These are phyloP conservation scores for Maudiozyma pseudohumilis DNA, from an alignment of 805 yeast species.

Conservation along the genomic window DNA sequence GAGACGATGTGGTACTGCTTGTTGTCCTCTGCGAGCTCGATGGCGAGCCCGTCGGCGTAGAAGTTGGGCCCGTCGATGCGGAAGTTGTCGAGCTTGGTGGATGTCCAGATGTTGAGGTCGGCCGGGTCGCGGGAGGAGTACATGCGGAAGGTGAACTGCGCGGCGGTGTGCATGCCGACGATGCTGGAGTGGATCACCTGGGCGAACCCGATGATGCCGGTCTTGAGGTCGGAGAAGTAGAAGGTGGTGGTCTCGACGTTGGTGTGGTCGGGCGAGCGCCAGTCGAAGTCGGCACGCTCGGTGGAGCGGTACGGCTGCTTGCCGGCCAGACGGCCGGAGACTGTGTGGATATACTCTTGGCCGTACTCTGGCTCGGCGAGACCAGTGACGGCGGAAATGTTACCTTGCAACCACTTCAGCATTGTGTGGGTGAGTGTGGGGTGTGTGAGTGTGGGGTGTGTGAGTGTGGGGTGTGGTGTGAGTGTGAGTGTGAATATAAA, in stretches of 20 bases:
- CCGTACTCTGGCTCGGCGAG: conserved; percentile 97
- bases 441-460: too few relatives aligned
- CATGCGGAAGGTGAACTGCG: conserved; percentile 87
- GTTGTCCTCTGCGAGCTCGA: conserved; percentile 49
- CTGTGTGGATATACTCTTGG: conserved; percentile 80
- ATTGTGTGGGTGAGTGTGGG: conserved; percentile 32
- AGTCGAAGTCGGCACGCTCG: conserved; percentile 56
- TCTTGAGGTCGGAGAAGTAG: conserved; percentile 57
- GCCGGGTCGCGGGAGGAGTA: conserved; percentile 32
- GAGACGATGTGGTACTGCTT: conserved; percentile 48
- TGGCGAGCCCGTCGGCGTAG: conserved; percentile 61
- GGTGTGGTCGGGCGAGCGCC: conserved; percentile 67
- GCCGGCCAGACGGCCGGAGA: conserved; percentile 48
- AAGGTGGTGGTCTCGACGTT: conserved; percentile 95
- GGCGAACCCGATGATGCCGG: conserved; percentile 73
- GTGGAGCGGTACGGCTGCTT: conserved; percentile 53
- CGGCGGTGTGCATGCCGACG: conserved; percentile 78
- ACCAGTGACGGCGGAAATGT: conserved; percentile 91
- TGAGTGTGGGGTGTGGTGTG: too few relatives aligned
- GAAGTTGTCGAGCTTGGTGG: conserved; percentile 78
- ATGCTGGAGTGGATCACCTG: conserved; percentile 91
- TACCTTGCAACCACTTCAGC: conserved; percentile 78
- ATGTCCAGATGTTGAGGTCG: conserved; percentile 59
- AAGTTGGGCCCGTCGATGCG: conserved; percentile 65
- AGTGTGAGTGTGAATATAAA: too few relatives aligned